Percentiles rank a stretch among this genome's conserved stretches.
Conservation (phyloP, 2,329 filamentous ascomycete genomes). For the Pestalotiopsis sp. region DNA sequence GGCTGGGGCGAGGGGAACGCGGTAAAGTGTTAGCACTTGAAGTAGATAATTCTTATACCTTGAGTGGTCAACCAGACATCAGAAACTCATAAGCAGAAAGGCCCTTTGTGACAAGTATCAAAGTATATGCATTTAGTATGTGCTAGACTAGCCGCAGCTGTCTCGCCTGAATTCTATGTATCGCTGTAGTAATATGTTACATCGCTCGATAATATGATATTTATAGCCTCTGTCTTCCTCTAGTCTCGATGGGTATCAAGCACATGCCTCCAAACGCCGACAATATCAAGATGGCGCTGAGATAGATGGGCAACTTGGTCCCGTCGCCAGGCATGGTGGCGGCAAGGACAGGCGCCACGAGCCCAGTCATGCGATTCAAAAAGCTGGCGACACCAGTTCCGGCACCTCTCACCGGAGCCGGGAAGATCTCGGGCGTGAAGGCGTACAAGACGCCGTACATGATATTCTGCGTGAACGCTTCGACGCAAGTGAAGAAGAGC, state of each 20-base stretch:
- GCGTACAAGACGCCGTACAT: slow-evolving; percentile 79
- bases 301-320: slow-evolving; percentile 58
- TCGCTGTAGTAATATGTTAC: not conserved
- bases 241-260: slow-evolving; percentile 65
- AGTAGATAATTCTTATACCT: not conserved
- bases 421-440: slow-evolving; percentile 78
- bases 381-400: slow-evolving; percentile 74
- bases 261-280: slow-evolving; percentile 62
- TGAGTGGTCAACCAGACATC: not conserved
- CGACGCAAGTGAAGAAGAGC: slow-evolving; percentile 67
- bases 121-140: not conserved
- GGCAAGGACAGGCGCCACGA: slow-evolving; percentile 71
- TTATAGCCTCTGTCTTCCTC: slow-evolving; percentile 61
- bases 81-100: not conserved
- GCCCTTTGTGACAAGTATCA: not conserved
- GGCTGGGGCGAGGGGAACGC: slow-evolving; percentile 59
- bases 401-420: slow-evolving; percentile 70
- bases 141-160: not conserved
- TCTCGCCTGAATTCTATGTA: not conserved
- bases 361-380: slow-evolving; percentile 67
- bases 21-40: slow-evolving; percentile 25
- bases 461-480: slow-evolving; percentile 75
- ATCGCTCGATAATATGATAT: not conserved
- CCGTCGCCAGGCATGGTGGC: slow-evolving; percentile 61
- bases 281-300: slow-evolving; percentile 59